Base-by-base conservation (phyloP, 371 early-diverging fungal species). In the Mortierella sp. region DNA sequence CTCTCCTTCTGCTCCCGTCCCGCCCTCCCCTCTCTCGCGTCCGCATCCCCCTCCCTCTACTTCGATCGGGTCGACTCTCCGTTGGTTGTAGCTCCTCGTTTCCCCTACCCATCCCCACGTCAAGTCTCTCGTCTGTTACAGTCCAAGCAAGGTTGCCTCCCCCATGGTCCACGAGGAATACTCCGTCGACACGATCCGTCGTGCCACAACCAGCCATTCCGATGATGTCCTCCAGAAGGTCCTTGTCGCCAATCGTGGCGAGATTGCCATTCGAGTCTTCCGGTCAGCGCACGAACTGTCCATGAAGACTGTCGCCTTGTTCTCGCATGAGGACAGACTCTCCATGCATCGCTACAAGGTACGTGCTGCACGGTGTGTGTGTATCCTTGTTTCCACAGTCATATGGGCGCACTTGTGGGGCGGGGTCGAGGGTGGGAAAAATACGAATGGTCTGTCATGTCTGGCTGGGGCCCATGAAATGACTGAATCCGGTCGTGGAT, bases 291-390 rank as follows among this genome's bases (percentile, higher is more conserved):
- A 94, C 71, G 94, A 96, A 81, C 86, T 97, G 31, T 93, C 95
- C 52, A 87, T 96, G 89, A 87, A 85, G 58, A 93, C 96, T 41
- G 90, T 97, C 5, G 92, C 95, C 41, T 85, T 98, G 58, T 96
- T 91, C 80, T 89, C 93, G 18, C 83, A 94, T 74, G 96, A 95
- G 72, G 97, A 98, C 84, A 84, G 96, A 58, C 84, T 96, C 47
- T 87, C 90, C 39, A 94, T 95, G 94, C 97, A 97, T 81, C 88
- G 96, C 27, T 94, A 95, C 85, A 93, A 94, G 89, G 90, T 88
- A 82, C 39, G 5, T 3, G 28, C 14, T 26, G 50, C 8, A n/a
- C 19, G n/a, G n/a, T n/a, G n/a, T n/a, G n/a, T n/a, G n/a, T n/a
- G n/a, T n/a, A n/a, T n/a, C n/a, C n/a, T n/a, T n/a, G n/a, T n/a